A percentile compares a stretch with the other conserved stretches of the same genome.
Evolutionary conservation across 2,329 filamentous ascomycete species (phyloP).

Genomic region (Trichoderma breve): DNA sequence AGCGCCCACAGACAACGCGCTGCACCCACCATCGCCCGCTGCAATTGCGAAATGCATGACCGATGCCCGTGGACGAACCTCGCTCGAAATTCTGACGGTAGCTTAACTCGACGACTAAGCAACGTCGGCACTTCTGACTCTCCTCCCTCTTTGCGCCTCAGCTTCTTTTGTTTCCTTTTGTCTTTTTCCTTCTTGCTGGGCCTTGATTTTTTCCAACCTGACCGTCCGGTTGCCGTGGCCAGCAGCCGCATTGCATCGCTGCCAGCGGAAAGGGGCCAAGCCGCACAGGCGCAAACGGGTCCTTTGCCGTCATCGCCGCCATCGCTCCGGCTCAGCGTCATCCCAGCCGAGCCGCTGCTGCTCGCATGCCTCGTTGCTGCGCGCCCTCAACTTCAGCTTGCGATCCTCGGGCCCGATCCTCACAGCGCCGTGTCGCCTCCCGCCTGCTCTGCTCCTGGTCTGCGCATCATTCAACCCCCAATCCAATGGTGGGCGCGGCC

Average conservation of each 20-base stretch:
- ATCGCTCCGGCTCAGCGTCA: not conserved
- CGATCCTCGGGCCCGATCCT: conserved; percentile 19
- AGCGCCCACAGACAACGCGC: not conserved
- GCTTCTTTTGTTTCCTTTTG: not conserved
- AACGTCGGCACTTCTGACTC: not conserved
- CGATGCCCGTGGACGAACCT: not conserved
- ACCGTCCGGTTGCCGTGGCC: not conserved
- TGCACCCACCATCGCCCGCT: not conserved
- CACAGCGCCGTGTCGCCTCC: conserved; percentile 17
- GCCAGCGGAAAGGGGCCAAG: conserved; percentile 7
- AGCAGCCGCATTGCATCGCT: conserved; percentile 4
- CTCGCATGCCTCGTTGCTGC: conserved; percentile 38
- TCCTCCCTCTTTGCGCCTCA: conserved; percentile 19
- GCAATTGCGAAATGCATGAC: not conserved
- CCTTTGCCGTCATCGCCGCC: conserved; percentile 9
- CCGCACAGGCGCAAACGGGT: not conserved
- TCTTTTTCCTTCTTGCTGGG: conserved; percentile 1
- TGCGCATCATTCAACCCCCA: conserved; percentile 17
- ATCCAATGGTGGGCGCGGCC: conserved; percentile 22
- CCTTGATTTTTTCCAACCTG: not conserved
- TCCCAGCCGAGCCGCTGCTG: conserved; percentile 25
- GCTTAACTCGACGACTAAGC: conserved; percentile 18
- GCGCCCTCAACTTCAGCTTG: conserved; percentile 27
- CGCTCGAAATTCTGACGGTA: not conserved
- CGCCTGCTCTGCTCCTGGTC: not conserved